Evolutionary conservation across 768 basidiomycete species (phyloP), one percentile per base, ranked within the genome.

Genomic region (Lyophyllum atratum): DNA sequence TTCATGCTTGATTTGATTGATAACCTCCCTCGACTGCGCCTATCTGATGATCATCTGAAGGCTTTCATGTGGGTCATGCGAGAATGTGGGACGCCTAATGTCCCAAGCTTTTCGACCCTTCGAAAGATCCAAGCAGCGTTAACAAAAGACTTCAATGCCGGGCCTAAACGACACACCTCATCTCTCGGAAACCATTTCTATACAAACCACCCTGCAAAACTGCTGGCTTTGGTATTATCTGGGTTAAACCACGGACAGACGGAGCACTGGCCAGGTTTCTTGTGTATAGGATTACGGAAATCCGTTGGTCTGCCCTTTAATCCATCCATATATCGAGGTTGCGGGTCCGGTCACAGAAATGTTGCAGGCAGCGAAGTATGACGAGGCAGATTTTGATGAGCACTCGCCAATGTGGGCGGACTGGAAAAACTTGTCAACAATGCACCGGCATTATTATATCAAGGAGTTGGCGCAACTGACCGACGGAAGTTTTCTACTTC

Each of bases 331-430:
- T 59, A 70, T 70, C 12, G 68, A 71, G 42, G 55, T 68, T 7
- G 28, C 51, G 2, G 42, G 46, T 15, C 43, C 49, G 3, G 49
- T 68, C 2, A 60, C 57, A 7, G 68, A 73, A 54, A 21, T 33
- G 7, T 72, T 68, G 68, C 71, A 73, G 40, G 70, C 64, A 1
- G 61, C 47, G 5, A 71, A 73, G 47, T n/a, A 25, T 66, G 3
- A 44, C 61, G 69, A 73, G 45, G 22, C 59, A 6, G 11, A 45
- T 14, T 6, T 24, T 6, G 34, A 61, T 19, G 39, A 68, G 3
- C 39, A 66, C 0, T 45, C 66, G 15, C 69, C 69, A 22, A 70
- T 72, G 70, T 70, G 70, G 70, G 66, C 66, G 3, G 62, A 69
- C 43, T 64, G 59, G 65, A 46, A 63, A 19, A 34, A 37, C n/a